A percentile compares a stretch with the other conserved stretches of the same genome.
phyloP scores from a whole-genome alignment of 768 basidiomycete species.

The Tylopilus subfusipes region DNA sequence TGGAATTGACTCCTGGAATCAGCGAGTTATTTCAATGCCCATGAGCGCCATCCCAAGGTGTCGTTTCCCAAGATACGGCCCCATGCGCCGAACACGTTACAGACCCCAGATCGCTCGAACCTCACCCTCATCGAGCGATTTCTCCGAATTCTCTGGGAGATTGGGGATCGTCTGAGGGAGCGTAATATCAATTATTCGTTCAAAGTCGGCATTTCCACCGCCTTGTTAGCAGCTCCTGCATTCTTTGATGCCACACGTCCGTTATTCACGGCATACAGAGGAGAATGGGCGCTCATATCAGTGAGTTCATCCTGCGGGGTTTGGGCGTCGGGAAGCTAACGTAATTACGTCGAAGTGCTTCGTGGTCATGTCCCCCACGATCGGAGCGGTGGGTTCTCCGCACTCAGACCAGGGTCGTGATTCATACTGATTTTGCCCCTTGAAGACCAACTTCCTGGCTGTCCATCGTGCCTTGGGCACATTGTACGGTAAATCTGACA shows the following conservation, averaged over 20 bases:
- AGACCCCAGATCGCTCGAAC: conserved; percentile 63
- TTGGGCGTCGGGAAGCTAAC: conserved; percentile 7
- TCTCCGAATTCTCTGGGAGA: conserved; percentile 68
- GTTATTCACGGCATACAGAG: conserved; percentile 75
- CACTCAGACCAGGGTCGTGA: not conserved
- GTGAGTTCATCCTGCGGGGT: conserved; percentile 40
- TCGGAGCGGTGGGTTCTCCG: conserved; percentile 63
- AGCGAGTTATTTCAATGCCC: conserved; percentile 55
- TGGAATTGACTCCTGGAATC: conserved; percentile 4
- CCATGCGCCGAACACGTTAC: conserved; percentile 82
- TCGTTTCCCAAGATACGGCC: conserved; percentile 79
- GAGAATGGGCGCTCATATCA: conserved; percentile 96
- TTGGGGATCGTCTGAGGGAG: conserved; percentile 62
- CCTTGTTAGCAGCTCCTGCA: conserved; percentile 81
- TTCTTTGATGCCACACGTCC: conserved; percentile 79
- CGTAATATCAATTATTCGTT: conserved; percentile 83
- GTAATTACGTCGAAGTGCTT: conserved; percentile 53
- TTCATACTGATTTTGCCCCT: conserved; percentile 10
- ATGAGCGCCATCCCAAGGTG: conserved; percentile 46
- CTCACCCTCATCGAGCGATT: conserved; percentile 60
- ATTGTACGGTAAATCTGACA: conserved; percentile 46
- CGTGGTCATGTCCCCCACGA: conserved; percentile 87
- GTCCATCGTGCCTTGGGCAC: conserved; percentile 85
- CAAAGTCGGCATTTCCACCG: conserved; percentile 82
- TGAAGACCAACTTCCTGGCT: conserved; percentile 80